Conservation (phyloP, 345 rosid species). For the Euphorbia tirucalli region DNA sequence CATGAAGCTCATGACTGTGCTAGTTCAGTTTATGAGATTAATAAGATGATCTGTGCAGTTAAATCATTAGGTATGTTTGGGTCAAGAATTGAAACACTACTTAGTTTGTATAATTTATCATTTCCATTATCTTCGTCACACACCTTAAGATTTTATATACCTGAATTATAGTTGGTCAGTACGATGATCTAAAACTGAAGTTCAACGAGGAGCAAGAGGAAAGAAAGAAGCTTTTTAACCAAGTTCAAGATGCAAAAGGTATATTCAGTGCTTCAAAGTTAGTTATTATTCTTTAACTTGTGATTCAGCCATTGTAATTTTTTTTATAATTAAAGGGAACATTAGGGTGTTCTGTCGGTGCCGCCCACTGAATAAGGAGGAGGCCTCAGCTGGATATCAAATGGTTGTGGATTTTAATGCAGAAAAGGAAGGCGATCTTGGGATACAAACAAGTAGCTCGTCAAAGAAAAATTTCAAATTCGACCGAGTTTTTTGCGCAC, state of each 20-base stretch:
- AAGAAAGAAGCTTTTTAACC: slow-evolving; percentile 24
- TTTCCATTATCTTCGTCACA: not conserved
- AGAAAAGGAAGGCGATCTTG: slow-evolving; percentile 26
- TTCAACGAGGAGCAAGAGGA: slow-evolving; percentile 20
- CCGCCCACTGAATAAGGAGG: slow-evolving; percentile 22
- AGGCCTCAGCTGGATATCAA: slow-evolving; percentile 10
- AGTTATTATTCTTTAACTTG: not conserved
- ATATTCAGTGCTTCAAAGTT: not conserved
- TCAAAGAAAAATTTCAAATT: slow-evolving; percentile 19
- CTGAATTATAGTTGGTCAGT: slow-evolving; percentile 14
- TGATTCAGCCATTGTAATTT: not conserved
- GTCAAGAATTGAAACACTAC: not conserved
- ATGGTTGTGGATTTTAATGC: slow-evolving; percentile 17
- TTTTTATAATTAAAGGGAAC: slow-evolving; percentile 17
- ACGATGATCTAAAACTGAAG: slow-evolving; percentile 21
- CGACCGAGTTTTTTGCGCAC: slow-evolving; percentile 18
- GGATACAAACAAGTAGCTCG: slow-evolving; percentile 9
- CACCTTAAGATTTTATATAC: not conserved
- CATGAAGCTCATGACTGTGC: slow-evolving; percentile 15
- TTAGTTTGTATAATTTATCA: not conserved
- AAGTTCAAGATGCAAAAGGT: slow-evolving; percentile 24
- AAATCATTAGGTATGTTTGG: slow-evolving; percentile 14
- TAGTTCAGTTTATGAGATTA: slow-evolving; percentile 5
- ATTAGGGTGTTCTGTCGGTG: slow-evolving; percentile 28
- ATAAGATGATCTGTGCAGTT: slow-evolving; percentile 15